Percentiles rank a stretch among this genome's conserved stretches.
Conservation (phyloP, 2,329 filamentous ascomycete species). For the Pseudovirgaria hyperparasitica region DNA sequence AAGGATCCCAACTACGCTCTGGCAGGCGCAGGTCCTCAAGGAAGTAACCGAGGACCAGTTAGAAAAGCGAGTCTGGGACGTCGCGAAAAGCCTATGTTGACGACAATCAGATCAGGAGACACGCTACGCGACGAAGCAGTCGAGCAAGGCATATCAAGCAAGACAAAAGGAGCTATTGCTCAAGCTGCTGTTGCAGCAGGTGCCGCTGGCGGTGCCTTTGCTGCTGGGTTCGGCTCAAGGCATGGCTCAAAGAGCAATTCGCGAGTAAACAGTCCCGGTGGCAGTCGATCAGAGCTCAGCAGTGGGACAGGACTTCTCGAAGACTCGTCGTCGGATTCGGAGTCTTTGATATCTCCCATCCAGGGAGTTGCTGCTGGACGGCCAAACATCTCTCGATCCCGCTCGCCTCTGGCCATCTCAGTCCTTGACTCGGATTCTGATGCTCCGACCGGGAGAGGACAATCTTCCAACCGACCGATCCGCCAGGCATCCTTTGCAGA, state of each 20-base stretch:
- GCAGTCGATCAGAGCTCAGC: constrained; percentile 12
- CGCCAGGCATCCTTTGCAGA: constrained; percentile 23
- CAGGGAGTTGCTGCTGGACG: constrained; percentile 7
- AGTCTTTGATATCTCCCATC: constrained; percentile 18
- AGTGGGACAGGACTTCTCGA: constrained; percentile 23
- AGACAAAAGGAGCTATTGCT: constrained; percentile 9
- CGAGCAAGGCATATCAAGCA: constrained; percentile 6
- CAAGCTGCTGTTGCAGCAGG: constrained; percentile 5
- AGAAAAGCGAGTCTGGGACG: constrained; percentile 36
- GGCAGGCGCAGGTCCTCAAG: too few species aligned
- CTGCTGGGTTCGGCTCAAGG: constrained; percentile 15
- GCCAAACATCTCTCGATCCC: constrained; percentile 1
- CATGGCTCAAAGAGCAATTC: too few species aligned
- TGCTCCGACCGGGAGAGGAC: constrained; percentile 14
- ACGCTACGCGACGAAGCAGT: constrained; percentile 15
- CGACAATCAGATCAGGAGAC: constrained; percentile 33
- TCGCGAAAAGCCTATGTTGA: constrained; percentile 33
- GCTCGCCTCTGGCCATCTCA: constrained; percentile 8
- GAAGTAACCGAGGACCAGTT: constrained; percentile 25
- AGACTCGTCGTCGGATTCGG: constrained; percentile 18
- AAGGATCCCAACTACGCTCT: constrained; percentile 8
- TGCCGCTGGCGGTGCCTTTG: constrained; percentile 8
- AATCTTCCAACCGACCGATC: constrained; percentile 17
- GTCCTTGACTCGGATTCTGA: constrained; percentile 6
- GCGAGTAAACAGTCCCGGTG: too few species aligned